Conservation (phyloP, 2,329 filamentous ascomycete genomes). For the Dryadomyces quercus-mongolicae region DNA sequence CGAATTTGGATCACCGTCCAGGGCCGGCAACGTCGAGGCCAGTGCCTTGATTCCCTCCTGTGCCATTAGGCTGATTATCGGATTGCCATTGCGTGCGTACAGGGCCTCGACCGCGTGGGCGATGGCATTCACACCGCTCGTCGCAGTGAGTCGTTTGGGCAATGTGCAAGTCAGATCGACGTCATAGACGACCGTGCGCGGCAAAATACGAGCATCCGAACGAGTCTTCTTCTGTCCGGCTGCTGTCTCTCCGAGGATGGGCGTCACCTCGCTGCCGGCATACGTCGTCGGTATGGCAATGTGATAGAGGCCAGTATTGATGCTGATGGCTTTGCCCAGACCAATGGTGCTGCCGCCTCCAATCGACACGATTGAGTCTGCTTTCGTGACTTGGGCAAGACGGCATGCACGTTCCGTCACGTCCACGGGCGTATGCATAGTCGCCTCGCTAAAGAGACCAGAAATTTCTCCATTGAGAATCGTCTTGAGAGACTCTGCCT, state of each 20-base stretch:
- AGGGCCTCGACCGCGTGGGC: conserved; percentile 54
- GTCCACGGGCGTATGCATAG: conserved; percentile 49
- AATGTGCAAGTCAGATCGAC: conserved; percentile 49
- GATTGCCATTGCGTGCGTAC: conserved; percentile 49
- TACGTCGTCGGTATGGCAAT: conserved; percentile 44
- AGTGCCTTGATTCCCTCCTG: conserved; percentile 43
- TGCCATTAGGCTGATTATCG: conserved; percentile 45
- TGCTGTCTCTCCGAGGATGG: conserved; percentile 49
- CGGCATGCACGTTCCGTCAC: conserved; percentile 45
- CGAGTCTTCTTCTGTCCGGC: conserved; percentile 46
- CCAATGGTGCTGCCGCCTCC: conserved; percentile 52
- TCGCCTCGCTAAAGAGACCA: conserved; percentile 23
- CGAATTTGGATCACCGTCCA: conserved; percentile 30
- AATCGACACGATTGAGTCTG: conserved; percentile 46
- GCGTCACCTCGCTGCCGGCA: conserved; percentile 51
- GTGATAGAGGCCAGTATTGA: conserved; percentile 8
- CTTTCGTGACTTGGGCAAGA: conserved; percentile 28
- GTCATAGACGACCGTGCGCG: conserved; percentile 51
- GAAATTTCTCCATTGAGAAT: conserved; percentile 21
- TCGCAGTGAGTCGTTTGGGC: conserved; percentile 37
- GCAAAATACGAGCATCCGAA: conserved; percentile 45
- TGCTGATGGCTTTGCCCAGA: conserved; percentile 41
- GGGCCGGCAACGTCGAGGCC: conserved; percentile 37
- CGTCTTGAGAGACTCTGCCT: conserved; percentile 29
- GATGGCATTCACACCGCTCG: conserved; percentile 53